A percentile compares a stretch with the other conserved stretches of the same genome.
Conservation (phyloP, 2,329 filamentous ascomycete species). For the Nigrospora oryzae region DNA sequence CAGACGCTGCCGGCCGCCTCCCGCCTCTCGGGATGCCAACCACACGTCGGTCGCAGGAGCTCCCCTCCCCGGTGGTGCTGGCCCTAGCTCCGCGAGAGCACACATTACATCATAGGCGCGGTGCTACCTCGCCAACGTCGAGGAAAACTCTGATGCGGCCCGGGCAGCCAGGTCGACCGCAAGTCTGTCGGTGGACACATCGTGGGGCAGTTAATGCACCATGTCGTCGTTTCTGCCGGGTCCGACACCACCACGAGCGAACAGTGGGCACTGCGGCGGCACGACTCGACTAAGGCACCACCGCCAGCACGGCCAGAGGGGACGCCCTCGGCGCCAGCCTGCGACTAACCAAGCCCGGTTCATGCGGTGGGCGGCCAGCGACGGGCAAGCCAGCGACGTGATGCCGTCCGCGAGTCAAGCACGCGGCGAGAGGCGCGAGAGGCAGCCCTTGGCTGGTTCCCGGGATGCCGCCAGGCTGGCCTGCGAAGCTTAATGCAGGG, state of each 20-base stretch:
- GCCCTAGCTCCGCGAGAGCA: background rate
- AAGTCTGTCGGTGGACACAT: too few relatives aligned
- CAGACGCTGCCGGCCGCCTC: too few relatives aligned
- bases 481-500: background rate
- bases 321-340: too few relatives aligned
- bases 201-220: slow-evolving; percentile 1
- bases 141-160: background rate
- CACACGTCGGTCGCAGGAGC: too few relatives aligned
- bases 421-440: too few relatives aligned
- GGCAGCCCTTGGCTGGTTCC: too few relatives aligned
- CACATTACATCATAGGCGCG: background rate
- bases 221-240: slow-evolving; percentile 2
- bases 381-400: too few relatives aligned
- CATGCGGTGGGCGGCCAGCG: too few relatives aligned
- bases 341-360: too few relatives aligned
- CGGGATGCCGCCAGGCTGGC: background rate
- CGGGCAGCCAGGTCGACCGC: too few relatives aligned
- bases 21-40: too few relatives aligned
- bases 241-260: background rate
- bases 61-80: too few relatives aligned
- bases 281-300: background rate
- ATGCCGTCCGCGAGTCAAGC: background rate
- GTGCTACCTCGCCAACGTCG: background rate
- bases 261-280: background rate
- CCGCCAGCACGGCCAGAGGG: background rate